phyloP scores from a whole-genome alignment of 768 basidiomycete species.

The Fistulinella prunicolor region DNA sequence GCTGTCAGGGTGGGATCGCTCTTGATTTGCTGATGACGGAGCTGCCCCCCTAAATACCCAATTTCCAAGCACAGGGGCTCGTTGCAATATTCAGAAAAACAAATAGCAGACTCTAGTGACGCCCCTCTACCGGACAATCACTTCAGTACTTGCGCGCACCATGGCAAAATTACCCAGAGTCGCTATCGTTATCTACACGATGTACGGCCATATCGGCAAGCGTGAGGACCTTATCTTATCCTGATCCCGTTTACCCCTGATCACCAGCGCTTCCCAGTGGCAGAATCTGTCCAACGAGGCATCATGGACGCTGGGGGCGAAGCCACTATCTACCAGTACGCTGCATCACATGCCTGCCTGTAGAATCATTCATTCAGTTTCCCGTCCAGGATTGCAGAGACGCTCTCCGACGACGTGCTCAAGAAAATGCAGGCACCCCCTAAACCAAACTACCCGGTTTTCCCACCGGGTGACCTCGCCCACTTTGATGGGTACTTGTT shows the following conservation, averaged over 20 bases:
- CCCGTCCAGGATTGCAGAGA: conserved; percentile 67
- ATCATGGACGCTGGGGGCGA: conserved; percentile 47
- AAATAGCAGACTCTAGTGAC: no score
- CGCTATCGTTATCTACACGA: conserved; percentile 70
- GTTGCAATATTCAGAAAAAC: background rate
- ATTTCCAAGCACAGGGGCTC: conserved; percentile 1
- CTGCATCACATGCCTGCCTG: background rate
- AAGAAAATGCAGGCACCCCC: conserved; percentile 66
- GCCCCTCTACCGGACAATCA: no score
- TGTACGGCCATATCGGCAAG: conserved; percentile 72
- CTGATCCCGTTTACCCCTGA: background rate
- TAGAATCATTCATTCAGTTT: background rate
- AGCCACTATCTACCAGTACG: conserved; percentile 55
- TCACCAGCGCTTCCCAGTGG: conserved; percentile 44
- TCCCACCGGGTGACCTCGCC: conserved; percentile 51
- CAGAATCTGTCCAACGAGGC: conserved; percentile 48
- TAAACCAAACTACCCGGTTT: conserved; percentile 69
- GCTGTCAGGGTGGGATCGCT: no score
- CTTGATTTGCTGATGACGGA: no score
- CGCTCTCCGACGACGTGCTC: conserved; percentile 66
- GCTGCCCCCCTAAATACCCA: no score
- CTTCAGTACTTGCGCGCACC: conserved; percentile 8
- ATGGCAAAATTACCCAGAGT: conserved; percentile 51
- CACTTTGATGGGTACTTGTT: conserved; percentile 71
- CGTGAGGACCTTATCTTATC: conserved; percentile 38